phyloP scores from a whole-genome alignment of 2,329 filamentous ascomycete species.

The Macrophomina pseudophaseolina region DNA sequence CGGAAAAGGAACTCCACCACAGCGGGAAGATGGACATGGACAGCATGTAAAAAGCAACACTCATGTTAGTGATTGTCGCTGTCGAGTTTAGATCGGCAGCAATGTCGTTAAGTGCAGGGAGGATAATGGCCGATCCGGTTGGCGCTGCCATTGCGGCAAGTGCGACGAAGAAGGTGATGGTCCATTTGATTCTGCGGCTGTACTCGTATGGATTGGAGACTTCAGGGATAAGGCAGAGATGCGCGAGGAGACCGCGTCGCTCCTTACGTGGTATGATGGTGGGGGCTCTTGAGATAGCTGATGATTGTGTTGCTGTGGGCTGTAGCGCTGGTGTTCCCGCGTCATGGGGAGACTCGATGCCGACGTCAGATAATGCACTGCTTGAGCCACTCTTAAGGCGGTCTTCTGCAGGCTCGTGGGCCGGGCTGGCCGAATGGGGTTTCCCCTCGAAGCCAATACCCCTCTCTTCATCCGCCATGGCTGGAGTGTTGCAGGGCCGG shows the following conservation, averaged over 20 bases:
- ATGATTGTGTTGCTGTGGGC: conserved; percentile 31
- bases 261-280: conserved; percentile 56
- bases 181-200: conserved; percentile 77
- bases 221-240: conserved; percentile 76
- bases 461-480: conserved; percentile 19
- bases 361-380: conserved; percentile 29
- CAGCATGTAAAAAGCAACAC: conserved; percentile 49
- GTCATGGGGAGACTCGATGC: conserved; percentile 29
- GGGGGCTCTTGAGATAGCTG: conserved; percentile 45
- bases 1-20: conserved; percentile 48
- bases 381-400: conserved; percentile 34
- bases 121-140: conserved; percentile 82
- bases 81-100: conserved; percentile 38
- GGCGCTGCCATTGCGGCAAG: conserved; percentile 78
- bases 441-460: conserved; percentile 3
- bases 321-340: conserved; percentile 30
- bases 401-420: conserved; percentile 17
- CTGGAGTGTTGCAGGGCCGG: not conserved
- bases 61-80: conserved; percentile 45
- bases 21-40: conserved; percentile 49
- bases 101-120: conserved; percentile 56
- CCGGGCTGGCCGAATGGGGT: not conserved
- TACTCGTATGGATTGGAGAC: conserved; percentile 79
- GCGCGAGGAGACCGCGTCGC: conserved; percentile 74
- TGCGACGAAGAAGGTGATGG: conserved; percentile 77